phyloP scores from a whole-genome alignment of 208 protist genomes.

The Trypanosoma vivax region DNA sequence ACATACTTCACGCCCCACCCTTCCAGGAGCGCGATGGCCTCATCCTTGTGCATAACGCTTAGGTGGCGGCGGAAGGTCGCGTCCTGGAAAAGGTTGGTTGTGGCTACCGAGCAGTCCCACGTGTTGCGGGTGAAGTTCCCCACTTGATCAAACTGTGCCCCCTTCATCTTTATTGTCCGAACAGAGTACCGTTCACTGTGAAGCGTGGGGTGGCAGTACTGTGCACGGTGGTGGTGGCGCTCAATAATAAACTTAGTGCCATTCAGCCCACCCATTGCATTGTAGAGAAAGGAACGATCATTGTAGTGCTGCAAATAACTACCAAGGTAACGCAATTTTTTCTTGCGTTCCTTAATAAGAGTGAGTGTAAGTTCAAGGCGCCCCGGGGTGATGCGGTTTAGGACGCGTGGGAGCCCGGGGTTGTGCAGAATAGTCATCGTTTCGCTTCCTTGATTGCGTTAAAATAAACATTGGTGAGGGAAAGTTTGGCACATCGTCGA shows the following conservation, averaged over 20 bases:
- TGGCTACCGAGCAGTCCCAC: constrained; percentile 49
- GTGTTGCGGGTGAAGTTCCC: constrained; percentile 58
- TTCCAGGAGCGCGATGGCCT: constrained; percentile 65
- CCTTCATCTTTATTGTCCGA: constrained; percentile 46
- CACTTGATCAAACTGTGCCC: constrained; percentile 51
- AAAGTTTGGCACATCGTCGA: too few species aligned
- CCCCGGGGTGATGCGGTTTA: constrained; percentile 56
- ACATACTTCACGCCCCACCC: constrained; percentile 80
- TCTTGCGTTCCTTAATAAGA: constrained; percentile 63
- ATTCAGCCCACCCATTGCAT: constrained; percentile 26
- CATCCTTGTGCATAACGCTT: constrained; percentile 41
- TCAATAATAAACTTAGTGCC: constrained; percentile 70
- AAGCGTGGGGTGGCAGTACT: constrained; percentile 53
- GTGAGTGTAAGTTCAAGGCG: constrained; percentile 54
- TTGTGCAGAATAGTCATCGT: constrained; percentile 36
- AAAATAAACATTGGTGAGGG: too few species aligned
- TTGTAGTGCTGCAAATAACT: constrained; percentile 54
- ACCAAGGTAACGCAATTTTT: constrained; percentile 69
- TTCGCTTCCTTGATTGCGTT: not conserved
- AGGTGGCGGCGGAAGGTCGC: constrained; percentile 31
- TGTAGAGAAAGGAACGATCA: constrained; percentile 60
- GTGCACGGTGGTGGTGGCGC: constrained; percentile 43
- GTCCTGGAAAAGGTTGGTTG: constrained; percentile 58
- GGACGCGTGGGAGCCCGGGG: constrained; percentile 54
- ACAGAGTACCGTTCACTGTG: constrained; percentile 46